phyloP scores from a whole-genome alignment of 2,329 filamentous ascomycete genomes.

The Zymoseptoria ardabiliae region DNA sequence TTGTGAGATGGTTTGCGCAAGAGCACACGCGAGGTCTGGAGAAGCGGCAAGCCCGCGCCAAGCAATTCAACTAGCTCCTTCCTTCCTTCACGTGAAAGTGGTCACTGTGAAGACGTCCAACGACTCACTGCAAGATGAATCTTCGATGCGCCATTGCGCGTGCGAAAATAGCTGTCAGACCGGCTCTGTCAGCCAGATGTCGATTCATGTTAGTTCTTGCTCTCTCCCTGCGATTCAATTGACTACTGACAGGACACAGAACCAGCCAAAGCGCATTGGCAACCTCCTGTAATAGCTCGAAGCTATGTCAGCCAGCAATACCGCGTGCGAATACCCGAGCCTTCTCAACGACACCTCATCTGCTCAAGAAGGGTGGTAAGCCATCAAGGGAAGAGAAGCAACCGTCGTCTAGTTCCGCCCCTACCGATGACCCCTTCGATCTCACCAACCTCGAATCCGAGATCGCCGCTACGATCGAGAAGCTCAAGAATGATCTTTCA shows the following conservation, averaged over 20 bases:
- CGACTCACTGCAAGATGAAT: background rate
- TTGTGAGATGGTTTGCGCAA: background rate
- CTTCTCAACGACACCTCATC: conserved; percentile 38
- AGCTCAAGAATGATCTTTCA: conserved; percentile 53
- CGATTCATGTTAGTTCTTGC: background rate
- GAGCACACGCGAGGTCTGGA: background rate
- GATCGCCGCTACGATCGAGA: conserved; percentile 48
- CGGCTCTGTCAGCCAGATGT: background rate
- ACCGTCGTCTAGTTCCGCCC: conserved; percentile 19
- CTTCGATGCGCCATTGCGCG: background rate
- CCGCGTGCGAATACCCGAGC: background rate
- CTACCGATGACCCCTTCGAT: conserved; percentile 52
- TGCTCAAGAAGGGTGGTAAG: conserved; percentile 49
- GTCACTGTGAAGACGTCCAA: background rate
- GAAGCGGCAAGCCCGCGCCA: background rate
- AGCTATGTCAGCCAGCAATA: background rate
- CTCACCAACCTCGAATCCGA: conserved; percentile 50
- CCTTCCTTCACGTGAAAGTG: background rate
- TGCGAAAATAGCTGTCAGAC: background rate
- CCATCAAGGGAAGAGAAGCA: conserved; percentile 35
- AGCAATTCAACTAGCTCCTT: background rate
- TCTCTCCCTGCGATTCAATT: background rate
- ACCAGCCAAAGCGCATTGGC: background rate
- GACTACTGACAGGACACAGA: background rate
- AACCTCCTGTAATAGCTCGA: background rate